phyloP scores from a whole-genome alignment of 2,329 filamentous ascomycete species.

The Talaromyces pinophilus region DNA sequence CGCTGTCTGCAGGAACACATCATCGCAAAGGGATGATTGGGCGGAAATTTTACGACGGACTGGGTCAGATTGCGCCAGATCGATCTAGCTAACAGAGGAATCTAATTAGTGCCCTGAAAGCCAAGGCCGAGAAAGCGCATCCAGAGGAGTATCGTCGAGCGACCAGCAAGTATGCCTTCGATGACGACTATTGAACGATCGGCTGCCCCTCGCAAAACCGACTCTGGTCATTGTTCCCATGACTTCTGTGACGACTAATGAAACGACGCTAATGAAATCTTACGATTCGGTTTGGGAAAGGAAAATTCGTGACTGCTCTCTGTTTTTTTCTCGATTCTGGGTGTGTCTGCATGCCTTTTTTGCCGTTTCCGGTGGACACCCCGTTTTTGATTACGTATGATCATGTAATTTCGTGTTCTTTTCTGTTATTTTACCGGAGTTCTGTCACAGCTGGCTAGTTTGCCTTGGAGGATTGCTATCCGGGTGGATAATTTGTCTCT shows the following conservation, averaged over 20 bases:
- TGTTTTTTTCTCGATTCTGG: conserved; percentile 23
- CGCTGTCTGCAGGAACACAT: conserved; percentile 12
- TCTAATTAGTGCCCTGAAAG: conserved; percentile 39
- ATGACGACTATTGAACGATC: conserved; percentile 34
- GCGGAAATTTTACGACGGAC: conserved; percentile 21
- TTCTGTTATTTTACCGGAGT: conserved; percentile 7
- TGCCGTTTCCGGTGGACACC: conserved; percentile 17
- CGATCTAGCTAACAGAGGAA: conserved; percentile 29
- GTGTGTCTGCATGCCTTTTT: conserved; percentile 21
- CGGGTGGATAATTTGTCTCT: conserved; percentile 17
- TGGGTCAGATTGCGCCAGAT: conserved; percentile 24
- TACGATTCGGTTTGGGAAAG: conserved; percentile 16
- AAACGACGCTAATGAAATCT: conserved; percentile 29
- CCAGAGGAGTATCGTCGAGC: conserved; percentile 49
- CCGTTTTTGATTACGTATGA: conserved; percentile 20
- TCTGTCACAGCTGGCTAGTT: conserved; percentile 14
- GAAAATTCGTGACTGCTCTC: conserved; percentile 25
- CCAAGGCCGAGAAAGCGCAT: conserved; percentile 45
- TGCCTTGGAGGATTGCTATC: conserved; percentile 3
- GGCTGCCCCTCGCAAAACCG: neutral
- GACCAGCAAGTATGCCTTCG: conserved; percentile 44
- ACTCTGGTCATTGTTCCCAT: neutral
- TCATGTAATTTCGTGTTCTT: conserved; percentile 21
- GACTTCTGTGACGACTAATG: conserved; percentile 16
- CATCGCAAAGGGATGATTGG: conserved; percentile 15